phyloP scores from a whole-genome alignment of 1,284 basidiomycete genomes.

The Schizopora paradoxa region DNA sequence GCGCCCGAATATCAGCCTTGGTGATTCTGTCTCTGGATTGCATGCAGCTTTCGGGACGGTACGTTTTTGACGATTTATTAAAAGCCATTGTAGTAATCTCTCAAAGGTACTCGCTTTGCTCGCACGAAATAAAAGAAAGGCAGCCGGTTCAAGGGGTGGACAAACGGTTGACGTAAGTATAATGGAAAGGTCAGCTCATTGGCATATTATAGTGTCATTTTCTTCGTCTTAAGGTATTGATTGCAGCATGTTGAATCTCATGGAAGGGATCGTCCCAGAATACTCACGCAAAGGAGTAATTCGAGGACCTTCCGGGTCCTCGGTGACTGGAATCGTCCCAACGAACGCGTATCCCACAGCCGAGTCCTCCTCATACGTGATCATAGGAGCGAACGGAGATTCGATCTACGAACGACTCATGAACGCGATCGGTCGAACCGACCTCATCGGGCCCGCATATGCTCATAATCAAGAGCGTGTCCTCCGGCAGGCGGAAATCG shows the following conservation, averaged over 20 bases:
- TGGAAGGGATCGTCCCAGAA: slow-evolving; percentile 74
- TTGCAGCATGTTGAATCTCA: slow-evolving; percentile 62
- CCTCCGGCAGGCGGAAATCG: slow-evolving; percentile 51
- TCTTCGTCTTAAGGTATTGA: background rate
- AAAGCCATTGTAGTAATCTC: too few relatives aligned
- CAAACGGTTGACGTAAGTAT: slow-evolving; percentile 71
- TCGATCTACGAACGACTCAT: slow-evolving; percentile 63
- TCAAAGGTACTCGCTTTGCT: slow-evolving; percentile 67
- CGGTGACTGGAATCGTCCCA: slow-evolving; percentile 66
- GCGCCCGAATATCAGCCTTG: slow-evolving; percentile 64
- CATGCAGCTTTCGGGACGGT: slow-evolving; percentile 72
- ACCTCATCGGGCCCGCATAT: slow-evolving; percentile 51
- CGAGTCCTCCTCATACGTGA: slow-evolving; percentile 45
- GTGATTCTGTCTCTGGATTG: slow-evolving; percentile 64
- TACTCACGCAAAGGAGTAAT: slow-evolving; percentile 64
- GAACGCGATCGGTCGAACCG: slow-evolving; percentile 49
- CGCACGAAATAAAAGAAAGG: slow-evolving; percentile 37
- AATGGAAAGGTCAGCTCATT: slow-evolving; percentile 49
- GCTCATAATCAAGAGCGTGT: slow-evolving; percentile 62
- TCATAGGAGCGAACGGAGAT: slow-evolving; percentile 68
- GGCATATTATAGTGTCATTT: background rate
- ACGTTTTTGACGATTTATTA: slow-evolving; percentile 18
- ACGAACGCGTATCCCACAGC: slow-evolving; percentile 62
- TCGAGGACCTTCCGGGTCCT: slow-evolving; percentile 66
- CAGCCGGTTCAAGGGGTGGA: slow-evolving; percentile 37